Evolutionary conservation across 345 rosid genomes (phyloP), one percentile per base, ranked within the genome.

Genomic region (Erucastrum elatum): DNA sequence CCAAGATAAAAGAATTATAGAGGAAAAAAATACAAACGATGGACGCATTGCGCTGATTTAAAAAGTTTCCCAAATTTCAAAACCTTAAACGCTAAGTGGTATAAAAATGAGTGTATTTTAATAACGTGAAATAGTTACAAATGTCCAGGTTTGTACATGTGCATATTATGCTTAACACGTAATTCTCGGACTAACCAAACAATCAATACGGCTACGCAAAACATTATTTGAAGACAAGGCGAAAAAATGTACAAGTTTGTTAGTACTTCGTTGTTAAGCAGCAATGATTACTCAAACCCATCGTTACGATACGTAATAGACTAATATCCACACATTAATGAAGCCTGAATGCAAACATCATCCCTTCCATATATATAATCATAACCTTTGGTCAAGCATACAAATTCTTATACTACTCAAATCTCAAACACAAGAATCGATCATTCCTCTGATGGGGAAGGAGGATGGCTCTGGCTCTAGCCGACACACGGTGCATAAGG

Each of bases 241-340:
- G 3, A 29, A 29, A 70, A 63, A 67, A 34, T 46, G 70, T 66
- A 35, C 64, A 67, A 35, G 69, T 59, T 21, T 26, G 21, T 61
- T 44, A 62, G 30, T 29, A 29, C 49, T 29, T 79, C 70, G 74
- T 68, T 73, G 46, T 78, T 21, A 21, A 44, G 60, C 67, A 59
- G 78, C 74, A 10, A 33, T 68, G 10, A 27, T 68, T 63, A 68
- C 82, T 79, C 78, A 61, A 79, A 51, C 34, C 41, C 33, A 79
- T 73, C 21, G 21, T 21, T 21, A 29, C 31, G 31, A 29, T 29
- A 29, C 31, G 3, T 29, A 21, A 21, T 21, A 21, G 21, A 21
- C 21, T 21, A 29, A 29, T 29, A 29, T 29, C 31, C 31, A 29
- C 31, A 49, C 74, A 60, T 67, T 73, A 41, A 29, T 29, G 3